Base-by-base conservation (phyloP, 78 protist species). In the Anaeramoeba flamelloides region DNA sequence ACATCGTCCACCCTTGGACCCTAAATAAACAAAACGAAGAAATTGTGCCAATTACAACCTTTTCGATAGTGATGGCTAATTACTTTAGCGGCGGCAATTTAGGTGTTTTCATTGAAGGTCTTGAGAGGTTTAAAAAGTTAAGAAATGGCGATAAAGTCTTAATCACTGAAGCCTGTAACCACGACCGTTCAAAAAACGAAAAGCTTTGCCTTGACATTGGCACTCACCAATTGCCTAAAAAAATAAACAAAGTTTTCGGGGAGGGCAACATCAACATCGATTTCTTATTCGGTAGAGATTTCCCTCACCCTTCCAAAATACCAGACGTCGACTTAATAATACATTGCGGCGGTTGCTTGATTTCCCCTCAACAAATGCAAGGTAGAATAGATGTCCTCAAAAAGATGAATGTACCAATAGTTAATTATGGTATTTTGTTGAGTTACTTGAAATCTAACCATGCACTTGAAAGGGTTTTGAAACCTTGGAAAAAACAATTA, bases 131-230 rank as follows among this genome's bases (percentile, higher is more conserved):
- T 38, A 53, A 1, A 31, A 0, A 1, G 38, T 77, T 83, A 30
- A 30, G n/a, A 22, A 2, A 1, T 1, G 86, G 84, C 30, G 86
- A 83, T 41, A 0, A 32, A 37, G 86, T 83, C 38, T 41, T 83
- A 32, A 80, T 83, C 22, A 2, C 69, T 17, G 86, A 83, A 38
- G 86, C 86, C 31, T 83, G 86, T 41, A 83, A 81, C 76, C 86
- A 83, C 38, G 74, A 83, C 76, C 69, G 86, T 37, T n/a, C n/a
- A n/a, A n/a, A n/a, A n/a, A n/a, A n/a, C n/a, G n/a, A n/a, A n/a
- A n/a, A n/a, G n/a, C n/a, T 41, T 32, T 34, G 33, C 53, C 3
- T 38, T 36, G 86, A 83, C 39, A 83, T 83, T 36, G 84, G 84
- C 39, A 0, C 78, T n/a, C 1, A 17, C n/a, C 81, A 1, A n/a